Evolutionary conservation across 208 protist species (phyloP), one percentile per base, ranked within the genome.

Genomic region (Novymonas esmeraldas): DNA sequence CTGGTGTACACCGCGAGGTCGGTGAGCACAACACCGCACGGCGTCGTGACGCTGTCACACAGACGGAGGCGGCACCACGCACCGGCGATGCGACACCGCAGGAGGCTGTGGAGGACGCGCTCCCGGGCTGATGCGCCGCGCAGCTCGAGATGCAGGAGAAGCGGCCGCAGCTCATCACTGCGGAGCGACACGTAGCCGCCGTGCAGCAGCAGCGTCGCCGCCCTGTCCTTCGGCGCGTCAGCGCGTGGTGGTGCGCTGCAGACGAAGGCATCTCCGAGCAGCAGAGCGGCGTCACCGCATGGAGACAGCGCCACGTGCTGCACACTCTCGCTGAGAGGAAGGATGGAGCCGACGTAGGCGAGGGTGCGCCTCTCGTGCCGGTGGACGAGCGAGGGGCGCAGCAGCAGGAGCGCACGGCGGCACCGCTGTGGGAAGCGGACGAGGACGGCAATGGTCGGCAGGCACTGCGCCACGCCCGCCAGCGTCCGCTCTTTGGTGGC

Each of bases 401-500:
- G 48, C 20, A 76, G 38, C n/a, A 76, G 20, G 18, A 76, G 48
- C 7, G 46, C 70, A 6, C 48, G 63, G 10, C 51, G 50, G 28
- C 51, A 59, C 18, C 51, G 63, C 63, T 67, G 9, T 33, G 20
- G 70, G 36, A 14, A 45, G 28, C 52, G 28, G 33, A 70, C 11
- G 33, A 76, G 56, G 6, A 76, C 24, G 2, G 64, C 63, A 2
- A 77, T 61, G 11, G 71, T 77, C 6, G 71, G 71, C 9, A 77
- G 58, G 14, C n/a, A 24, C 11, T 42, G 36, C 14, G 71, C 71
- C 2, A 61, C 39, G 6, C n/a, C 28, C 10, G 20, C 31, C 13
- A 36, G 31, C 31, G 22, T 10, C 28, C 45, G 16, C 20, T 34
- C 22, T 14, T 2, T 31, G 22, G 36, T 9, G 33, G n/a, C n/a